phyloP scores from a whole-genome alignment of 2,329 filamentous ascomycete genomes.

The Peltaster fructicola region DNA sequence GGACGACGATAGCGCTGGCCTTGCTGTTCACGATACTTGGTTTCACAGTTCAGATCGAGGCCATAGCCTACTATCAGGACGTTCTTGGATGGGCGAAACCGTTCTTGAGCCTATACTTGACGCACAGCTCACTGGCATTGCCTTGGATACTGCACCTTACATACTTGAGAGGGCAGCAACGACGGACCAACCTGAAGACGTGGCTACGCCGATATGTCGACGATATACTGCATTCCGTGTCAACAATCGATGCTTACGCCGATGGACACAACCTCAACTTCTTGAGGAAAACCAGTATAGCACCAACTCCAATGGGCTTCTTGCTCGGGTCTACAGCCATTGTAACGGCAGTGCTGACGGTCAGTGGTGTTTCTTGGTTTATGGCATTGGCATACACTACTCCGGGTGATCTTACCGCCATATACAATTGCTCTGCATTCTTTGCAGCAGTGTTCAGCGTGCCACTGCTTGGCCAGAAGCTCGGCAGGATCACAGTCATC shows the following conservation, averaged over 20 bases:
- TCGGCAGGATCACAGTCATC: slow-evolving; percentile 12
- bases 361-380: slow-evolving; percentile 17
- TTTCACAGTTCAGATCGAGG: slow-evolving; percentile 17
- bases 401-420: slow-evolving; percentile 18
- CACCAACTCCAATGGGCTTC: slow-evolving; percentile 15
- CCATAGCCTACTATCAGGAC: slow-evolving; percentile 17
- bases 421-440: slow-evolving; percentile 20
- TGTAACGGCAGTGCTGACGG: slow-evolving; percentile 14
- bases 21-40: slow-evolving; percentile 14
- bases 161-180: slow-evolving; percentile 7
- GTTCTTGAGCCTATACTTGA: slow-evolving; percentile 17
- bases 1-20: slow-evolving; percentile 10
- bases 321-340: slow-evolving; percentile 14
- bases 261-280: slow-evolving; percentile 10
- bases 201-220: slow-evolving; percentile 18
- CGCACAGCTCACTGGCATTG: slow-evolving; percentile 14
- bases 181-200: slow-evolving; percentile 7
- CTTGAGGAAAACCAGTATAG: slow-evolving; percentile 10
- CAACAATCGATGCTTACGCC: slow-evolving; percentile 15
- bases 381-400: slow-evolving; percentile 15
- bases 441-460: slow-evolving; percentile 18
- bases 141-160: slow-evolving; percentile 16
- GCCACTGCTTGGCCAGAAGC: slow-evolving; percentile 14
- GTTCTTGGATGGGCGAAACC: slow-evolving; percentile 18
- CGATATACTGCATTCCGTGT: slow-evolving; percentile 12